Evolutionary conservation across 73 alveolate genomes (phyloP), one percentile per base, ranked within the genome.

Genomic region (Urostyla sp.): DNA sequence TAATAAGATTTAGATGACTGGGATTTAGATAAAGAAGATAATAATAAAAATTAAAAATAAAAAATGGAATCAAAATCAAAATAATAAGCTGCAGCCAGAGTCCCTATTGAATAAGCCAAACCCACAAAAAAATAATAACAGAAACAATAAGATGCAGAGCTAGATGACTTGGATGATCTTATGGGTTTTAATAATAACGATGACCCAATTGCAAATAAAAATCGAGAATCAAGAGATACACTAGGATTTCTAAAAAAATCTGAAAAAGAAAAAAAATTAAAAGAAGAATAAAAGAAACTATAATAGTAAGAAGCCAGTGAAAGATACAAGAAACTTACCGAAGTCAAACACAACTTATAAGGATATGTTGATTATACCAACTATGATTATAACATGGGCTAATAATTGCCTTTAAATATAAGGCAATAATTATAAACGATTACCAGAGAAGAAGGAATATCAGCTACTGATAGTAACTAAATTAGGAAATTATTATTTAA

Each of bases 401-500:
- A 27, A 32, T 13, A 53, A n/a, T 21, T 34, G 28, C 61, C 86
- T 15, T 32, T 18, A 26, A 58, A 58, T 10, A 23, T 59, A 10
- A 56, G 43, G 32, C 21, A 18, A 21, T 26, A 20, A n/a, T n/a
- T n/a, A n/a, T n/a, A n/a, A n/a, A n/a, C n/a, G n/a, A n/a, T n/a
- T 20, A 49, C 28, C 26, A 1, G 27, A 34, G 87, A 58, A 20
- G 75, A 21, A 23, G 36, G 16, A n/a, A 58, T 75, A 2, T 18
- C 55, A 5, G 15, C n/a, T 36, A 24, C 7, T 37, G 78, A 58
- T 32, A 59, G 87, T 30, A 37, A n/a, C 23, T 48, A 35, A 13
- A 75, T 75, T 0, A 56, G 79, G 36, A 75, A 75, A 46, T 36
- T 75, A 4, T 44, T 75, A 57, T 75, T 75, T 44, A 61, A 44